Evolutionary conservation across 768 basidiomycete species (phyloP).

Genomic region (Russula sp.): DNA sequence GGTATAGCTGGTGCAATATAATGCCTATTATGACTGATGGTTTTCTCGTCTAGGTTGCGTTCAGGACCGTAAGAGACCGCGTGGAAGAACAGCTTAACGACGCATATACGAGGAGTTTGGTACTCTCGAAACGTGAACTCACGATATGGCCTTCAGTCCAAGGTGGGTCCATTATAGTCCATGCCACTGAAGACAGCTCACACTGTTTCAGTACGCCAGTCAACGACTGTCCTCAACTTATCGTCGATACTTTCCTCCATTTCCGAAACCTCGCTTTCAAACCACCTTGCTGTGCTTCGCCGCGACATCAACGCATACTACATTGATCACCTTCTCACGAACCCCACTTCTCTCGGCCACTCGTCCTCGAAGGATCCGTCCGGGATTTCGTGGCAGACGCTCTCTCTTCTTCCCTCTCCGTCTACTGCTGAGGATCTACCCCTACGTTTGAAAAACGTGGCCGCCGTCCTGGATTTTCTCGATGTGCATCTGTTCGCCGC

Average conservation of each 20-base stretch:
- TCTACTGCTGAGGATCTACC: constrained; percentile 41
- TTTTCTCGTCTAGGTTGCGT: constrained; percentile 46
- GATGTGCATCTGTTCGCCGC: constrained; percentile 52
- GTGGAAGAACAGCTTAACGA: constrained; percentile 71
- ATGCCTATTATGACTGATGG: background rate
- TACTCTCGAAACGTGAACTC: constrained; percentile 49
- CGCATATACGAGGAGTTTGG: constrained; percentile 59
- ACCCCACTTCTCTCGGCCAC: constrained; percentile 47
- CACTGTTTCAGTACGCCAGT: constrained; percentile 52
- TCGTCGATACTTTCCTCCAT: constrained; percentile 58
- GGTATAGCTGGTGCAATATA: constrained; percentile 43
- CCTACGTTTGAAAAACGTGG: constrained; percentile 54
- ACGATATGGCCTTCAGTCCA: constrained; percentile 51
- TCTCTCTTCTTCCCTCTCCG: constrained; percentile 49
- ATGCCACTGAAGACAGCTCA: background rate
- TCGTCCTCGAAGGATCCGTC: constrained; percentile 38
- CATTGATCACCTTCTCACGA: constrained; percentile 55
- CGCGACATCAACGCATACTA: constrained; percentile 61
- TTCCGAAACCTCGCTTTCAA: constrained; percentile 50
- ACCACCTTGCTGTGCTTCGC: constrained; percentile 57
- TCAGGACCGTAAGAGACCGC: constrained; percentile 53
- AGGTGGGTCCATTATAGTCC: constrained; percentile 41
- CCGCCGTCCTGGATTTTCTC: constrained; percentile 61
- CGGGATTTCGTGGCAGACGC: constrained; percentile 42
- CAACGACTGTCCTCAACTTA: constrained; percentile 50